phyloP scores from a whole-genome alignment of 345 rosid species.

The Mercurialis annua region DNA sequence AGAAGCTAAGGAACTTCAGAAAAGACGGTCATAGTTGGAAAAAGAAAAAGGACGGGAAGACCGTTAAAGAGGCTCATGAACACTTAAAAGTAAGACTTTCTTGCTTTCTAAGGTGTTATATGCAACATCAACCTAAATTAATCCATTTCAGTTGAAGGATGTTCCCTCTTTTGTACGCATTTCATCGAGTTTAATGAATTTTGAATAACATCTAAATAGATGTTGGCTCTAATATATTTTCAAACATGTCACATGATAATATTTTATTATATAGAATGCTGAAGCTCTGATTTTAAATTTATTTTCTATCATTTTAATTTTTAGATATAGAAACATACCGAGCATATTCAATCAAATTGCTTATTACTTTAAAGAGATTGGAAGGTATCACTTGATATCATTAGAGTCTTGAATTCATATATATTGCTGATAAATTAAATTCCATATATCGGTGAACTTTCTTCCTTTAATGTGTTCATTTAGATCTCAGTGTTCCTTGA shows the following conservation, averaged over 20 bases:
- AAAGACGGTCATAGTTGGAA: conserved; percentile 99
- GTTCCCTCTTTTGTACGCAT: not conserved
- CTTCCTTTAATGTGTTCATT: not conserved
- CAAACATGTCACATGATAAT: not conserved
- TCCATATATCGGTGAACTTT: not conserved
- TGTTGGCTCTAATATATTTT: not conserved
- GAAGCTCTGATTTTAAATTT: not conserved
- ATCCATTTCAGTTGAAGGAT: not conserved
- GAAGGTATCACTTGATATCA: not conserved
- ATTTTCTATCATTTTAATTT: not conserved
- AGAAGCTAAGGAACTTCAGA: conserved; percentile 95
- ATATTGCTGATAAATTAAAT: too few relatives aligned
- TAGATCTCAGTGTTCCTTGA: not conserved
- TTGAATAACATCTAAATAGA: not conserved
- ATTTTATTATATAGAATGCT: not conserved
- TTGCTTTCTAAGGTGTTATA: conserved; percentile 4
- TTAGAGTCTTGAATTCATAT: not conserved
- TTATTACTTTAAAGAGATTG: not conserved
- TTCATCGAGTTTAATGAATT: not conserved
- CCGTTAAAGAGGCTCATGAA: conserved; percentile 98
- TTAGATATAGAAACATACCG: not conserved
- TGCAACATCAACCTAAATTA: conserved; percentile 4
- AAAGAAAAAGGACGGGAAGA: conserved; percentile 98
- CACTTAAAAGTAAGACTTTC: conserved; percentile 76
- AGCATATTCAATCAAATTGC: not conserved